Percentiles rank a stretch among this genome's conserved stretches.
These are phyloP conservation scores for Rosa multiflora DNA, from an alignment of 306 rosid species.

Conservation along the genomic window DNA sequence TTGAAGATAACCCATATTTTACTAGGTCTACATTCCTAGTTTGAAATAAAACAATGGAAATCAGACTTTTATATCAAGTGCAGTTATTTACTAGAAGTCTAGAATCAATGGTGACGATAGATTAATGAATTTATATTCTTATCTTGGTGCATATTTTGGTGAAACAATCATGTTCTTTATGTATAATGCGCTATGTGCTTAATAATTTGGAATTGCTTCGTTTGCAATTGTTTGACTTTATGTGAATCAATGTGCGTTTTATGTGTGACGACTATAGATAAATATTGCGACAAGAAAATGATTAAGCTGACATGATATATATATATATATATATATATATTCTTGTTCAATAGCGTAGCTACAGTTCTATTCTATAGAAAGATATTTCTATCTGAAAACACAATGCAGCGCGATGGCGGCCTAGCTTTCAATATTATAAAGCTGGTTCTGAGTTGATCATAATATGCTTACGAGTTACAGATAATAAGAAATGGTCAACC, in stretches of 20 bases:
- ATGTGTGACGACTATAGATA: not conserved
- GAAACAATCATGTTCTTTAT: not conserved
- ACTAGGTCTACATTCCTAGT: not conserved
- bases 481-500: not conserved
- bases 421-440: not conserved
- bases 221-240: constrained; percentile 8
- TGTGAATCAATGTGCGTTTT: not conserved
- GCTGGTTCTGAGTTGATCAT: not conserved
- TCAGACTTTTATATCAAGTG: not conserved
- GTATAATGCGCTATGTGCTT: not conserved
- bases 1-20: not conserved
- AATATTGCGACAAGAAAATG: not conserved
- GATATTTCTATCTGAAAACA: not conserved
- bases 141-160: not conserved
- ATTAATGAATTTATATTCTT: not conserved
- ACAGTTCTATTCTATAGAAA: not conserved
- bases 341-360: not conserved
- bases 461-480: not conserved
- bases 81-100: not conserved
- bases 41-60: not conserved
- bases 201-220: not conserved
- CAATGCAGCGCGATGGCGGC: not conserved
- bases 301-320: not conserved
- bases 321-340: not conserved
- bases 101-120: not conserved